Evolutionary conservation across 1,139 yeast species (phyloP).

Genomic region (Arxiozyma bovina): DNA sequence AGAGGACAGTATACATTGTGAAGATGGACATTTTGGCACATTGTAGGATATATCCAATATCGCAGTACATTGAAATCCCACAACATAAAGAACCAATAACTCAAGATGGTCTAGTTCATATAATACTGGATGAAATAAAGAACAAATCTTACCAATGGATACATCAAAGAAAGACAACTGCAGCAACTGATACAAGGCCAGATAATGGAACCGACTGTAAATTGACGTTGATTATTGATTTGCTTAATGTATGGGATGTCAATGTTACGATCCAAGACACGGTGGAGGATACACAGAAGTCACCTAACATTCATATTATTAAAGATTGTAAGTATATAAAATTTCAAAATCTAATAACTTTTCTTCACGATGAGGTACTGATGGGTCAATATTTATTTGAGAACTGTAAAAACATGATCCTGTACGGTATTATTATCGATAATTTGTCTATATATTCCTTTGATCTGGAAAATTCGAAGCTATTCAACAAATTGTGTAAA

Average conservation of each 20-base stretch:
- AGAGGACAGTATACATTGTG: background rate
- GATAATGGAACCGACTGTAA: background rate
- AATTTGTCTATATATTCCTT: constrained; percentile 24
- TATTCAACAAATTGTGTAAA: constrained; percentile 12
- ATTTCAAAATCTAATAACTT: background rate
- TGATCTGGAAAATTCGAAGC: constrained; percentile 6
- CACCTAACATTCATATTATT: background rate
- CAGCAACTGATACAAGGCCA: background rate
- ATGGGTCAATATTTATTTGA: background rate
- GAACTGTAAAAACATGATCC: background rate
- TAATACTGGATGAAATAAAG: background rate
- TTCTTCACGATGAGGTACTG: background rate
- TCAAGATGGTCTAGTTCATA: background rate
- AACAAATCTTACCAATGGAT: constrained; percentile 1
- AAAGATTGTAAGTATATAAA: background rate
- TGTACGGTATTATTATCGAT: constrained; percentile 26
- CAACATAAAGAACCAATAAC: background rate
- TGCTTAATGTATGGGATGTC: background rate
- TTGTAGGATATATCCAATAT: constrained; percentile 24
- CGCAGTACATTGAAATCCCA: constrained; percentile 8
- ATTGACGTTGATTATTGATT: background rate
- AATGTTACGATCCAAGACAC: background rate
- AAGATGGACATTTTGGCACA: constrained; percentile 25
- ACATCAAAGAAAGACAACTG: background rate
- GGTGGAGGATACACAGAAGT: background rate